phyloP scores from a whole-genome alignment of 345 rosid species.

The Brassica rapa region DNA sequence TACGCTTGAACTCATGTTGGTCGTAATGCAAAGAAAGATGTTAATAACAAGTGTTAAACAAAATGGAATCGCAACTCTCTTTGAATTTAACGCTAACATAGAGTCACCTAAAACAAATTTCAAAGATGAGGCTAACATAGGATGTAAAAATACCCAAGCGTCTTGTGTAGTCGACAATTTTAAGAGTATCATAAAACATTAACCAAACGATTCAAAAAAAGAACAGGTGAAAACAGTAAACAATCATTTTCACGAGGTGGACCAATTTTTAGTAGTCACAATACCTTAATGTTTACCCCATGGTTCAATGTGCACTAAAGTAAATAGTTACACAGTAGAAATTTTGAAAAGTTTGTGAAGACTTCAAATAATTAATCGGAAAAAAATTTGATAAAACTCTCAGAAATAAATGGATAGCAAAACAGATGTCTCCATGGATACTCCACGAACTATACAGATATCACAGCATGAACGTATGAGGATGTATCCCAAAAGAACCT shows the following conservation, averaged over 20 bases:
- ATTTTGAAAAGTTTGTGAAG: too few relatives aligned
- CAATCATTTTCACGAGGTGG: not conserved
- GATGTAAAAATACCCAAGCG: not conserved
- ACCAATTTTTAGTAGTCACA: not conserved
- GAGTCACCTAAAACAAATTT: not conserved
- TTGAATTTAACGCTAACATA: not conserved
- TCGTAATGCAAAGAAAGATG: not conserved
- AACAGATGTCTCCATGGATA: not conserved
- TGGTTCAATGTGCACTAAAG: too few relatives aligned
- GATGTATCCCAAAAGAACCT: conserved; percentile 5
- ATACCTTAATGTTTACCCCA: too few relatives aligned
- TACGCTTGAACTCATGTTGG: not conserved
- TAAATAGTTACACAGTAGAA: too few relatives aligned
- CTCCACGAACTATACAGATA: not conserved
- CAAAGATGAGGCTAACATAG: not conserved
- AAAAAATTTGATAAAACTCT: too few relatives aligned
- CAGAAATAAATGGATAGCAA: not conserved
- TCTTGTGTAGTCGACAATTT: not conserved
- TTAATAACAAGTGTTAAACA: not conserved
- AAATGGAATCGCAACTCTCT: not conserved
- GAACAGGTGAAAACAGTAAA: not conserved
- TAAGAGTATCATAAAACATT: not conserved
- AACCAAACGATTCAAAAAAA: not conserved
- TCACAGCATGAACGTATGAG: conserved; percentile 4
- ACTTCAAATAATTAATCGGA: too few relatives aligned